Base-by-base conservation (phyloP, 2,329 filamentous ascomycete genomes). In the Fusarium sp. region DNA sequence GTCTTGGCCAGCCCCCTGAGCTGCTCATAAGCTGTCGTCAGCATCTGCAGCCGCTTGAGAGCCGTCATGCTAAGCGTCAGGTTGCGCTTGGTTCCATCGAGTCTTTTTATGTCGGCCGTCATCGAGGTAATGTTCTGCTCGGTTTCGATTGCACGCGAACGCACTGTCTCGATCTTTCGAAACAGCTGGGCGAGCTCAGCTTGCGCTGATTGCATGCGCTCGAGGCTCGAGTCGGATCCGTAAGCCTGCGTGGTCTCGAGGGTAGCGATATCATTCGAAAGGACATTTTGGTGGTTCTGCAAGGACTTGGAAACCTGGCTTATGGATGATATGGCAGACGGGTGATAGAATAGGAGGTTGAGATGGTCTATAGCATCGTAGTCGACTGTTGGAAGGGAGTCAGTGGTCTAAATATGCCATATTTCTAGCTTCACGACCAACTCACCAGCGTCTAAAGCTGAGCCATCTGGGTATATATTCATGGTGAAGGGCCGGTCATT, bases 1-100 rank as follows among this genome's bases (percentile, higher is more conserved):
- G 90, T 89, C 76, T 91, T 91, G 65, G 91, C 90, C 66, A 97
- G 81, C 3, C 88, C 91, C 55, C 91, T 86, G 54, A 99, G 82
- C 78, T 99, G 95, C 73, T 98, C 95, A 77, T 98, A 99, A n/a
- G 95, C 95, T 4, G 95, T 98, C 6, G 95, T 98, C 73, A 99
- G 80, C 95, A 99, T 99, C 82, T 99, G 95, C 69, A 99, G 83
- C 42, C 95, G 85, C 80, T 99, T 99, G 71, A 99, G 81, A 19
- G 94, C 94, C 38, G 95, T 99, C 95, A 99, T 99, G 65, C 93
- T 97, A 49, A 96, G 83, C 9, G 95, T 97, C 60, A 99, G 83
- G 77, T 99, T 99, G 76, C 90, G 90, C 81, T 99, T 99, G 33
- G 95, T 97, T 75, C 91, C 91, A 77, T 99, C 95, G 64, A 99